Conservation (phyloP, 768 basidiomycete genomes). For the Lactarius hengduanensis region DNA sequence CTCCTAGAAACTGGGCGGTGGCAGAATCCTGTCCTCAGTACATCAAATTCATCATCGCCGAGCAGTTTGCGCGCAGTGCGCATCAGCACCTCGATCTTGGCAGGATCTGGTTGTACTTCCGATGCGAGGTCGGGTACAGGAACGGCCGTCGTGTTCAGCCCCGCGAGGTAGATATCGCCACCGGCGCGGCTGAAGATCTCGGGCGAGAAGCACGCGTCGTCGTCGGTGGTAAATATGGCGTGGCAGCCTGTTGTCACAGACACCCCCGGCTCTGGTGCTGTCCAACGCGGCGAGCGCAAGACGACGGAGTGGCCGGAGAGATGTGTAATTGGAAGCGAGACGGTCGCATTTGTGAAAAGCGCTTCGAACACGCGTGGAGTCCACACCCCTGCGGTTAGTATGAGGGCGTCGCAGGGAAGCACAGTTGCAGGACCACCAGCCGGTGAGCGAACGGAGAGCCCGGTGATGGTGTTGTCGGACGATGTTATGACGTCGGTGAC, state of each 20-base stretch:
- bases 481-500: conserved; percentile 29
- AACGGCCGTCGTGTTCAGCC: conserved; percentile 33
- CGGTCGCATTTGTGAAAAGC: conserved; percentile 35
- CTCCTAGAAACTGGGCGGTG: conserved; percentile 38
- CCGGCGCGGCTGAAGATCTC: conserved; percentile 36
- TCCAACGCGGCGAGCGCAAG: conserved; percentile 33
- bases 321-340: conserved; percentile 33
- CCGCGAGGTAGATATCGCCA: conserved; percentile 38
- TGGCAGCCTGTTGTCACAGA: conserved; percentile 30
- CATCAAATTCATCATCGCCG: conserved; percentile 31
- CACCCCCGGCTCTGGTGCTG: not conserved
- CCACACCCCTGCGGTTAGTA: conserved; percentile 42
- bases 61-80: conserved; percentile 25
- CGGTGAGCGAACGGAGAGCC: conserved; percentile 14
- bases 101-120: conserved; percentile 21
- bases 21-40: conserved; percentile 35
- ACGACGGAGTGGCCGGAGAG: conserved; percentile 36
- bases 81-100: conserved; percentile 22
- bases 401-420: conserved; percentile 35
- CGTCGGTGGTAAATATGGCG: conserved; percentile 36
- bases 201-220: conserved; percentile 33
- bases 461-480: conserved; percentile 22
- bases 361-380: conserved; percentile 36
- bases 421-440: conserved; percentile 20
- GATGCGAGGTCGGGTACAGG: conserved; percentile 33